Evolutionary conservation across 768 basidiomycete genomes (phyloP), one percentile per base, ranked within the genome.

Genomic region (Mycena epipterygia): DNA sequence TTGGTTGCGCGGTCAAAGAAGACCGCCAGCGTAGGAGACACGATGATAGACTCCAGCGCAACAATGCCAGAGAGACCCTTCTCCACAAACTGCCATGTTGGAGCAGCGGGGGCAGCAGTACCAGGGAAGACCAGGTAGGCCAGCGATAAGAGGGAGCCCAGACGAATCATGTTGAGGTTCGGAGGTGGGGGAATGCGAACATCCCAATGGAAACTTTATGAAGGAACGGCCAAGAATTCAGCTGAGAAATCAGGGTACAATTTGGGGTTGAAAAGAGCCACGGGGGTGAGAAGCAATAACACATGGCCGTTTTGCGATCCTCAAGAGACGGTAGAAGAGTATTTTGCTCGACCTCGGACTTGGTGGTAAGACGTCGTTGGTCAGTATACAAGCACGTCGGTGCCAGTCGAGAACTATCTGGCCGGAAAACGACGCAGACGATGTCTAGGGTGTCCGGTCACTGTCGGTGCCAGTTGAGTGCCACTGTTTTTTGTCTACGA

Each of bases 1-100:
- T 82, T 80, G 70, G 88, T 85, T 0, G 84, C 83, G 78, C 90
- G 89, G 83, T 91, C 90, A 52, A 90, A 77, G 70, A 91, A 84
- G 4, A 78, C 29, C 13, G 67, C 68, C 4, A 75, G 68, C 5
- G 74, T 76, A 14, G 74, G 75, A 19, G 75, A 75, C 9, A 78
- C 74, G 29, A 78, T 69, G 13, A 75, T 72, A n/a, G 73, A 46
- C 62, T 78, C 75, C 13, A 76, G 64, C 2, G 23, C 67, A 23
- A 72, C n/a, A 14, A 73, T 41, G 58, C 72, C 72, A 17, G 67
- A 69, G 48, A 33, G 21, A 0, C 72, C 72, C 29, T 61, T 67
- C 19, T 57, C 46, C 30, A 58, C 64, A 30, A 73, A 69, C 48
- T 67, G 12, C 72, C 72, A 73, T 49, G 33, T 25, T 25, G 64